Conservation (phyloP, 306 rosid species). For the Glycyrrhiza uralensis region DNA sequence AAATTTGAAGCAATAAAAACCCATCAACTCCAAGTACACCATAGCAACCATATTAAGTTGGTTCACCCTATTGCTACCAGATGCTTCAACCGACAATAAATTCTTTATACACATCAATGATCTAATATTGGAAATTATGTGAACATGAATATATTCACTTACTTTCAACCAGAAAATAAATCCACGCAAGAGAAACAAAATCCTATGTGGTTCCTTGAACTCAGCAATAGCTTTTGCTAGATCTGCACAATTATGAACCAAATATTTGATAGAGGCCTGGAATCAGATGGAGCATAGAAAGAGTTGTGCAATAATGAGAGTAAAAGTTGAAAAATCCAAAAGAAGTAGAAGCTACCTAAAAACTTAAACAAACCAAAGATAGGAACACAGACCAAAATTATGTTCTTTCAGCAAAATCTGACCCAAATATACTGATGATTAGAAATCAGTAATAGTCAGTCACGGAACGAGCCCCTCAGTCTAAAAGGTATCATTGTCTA, state of each 20-base stretch:
- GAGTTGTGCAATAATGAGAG: background rate
- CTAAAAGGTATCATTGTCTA: background rate
- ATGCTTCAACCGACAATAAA: background rate
- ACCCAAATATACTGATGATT: background rate
- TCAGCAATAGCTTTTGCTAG: conserved; percentile 30
- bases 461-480: background rate
- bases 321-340: conserved; percentile 4
- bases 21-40: conserved; percentile 1
- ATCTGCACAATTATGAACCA: conserved; percentile 47
- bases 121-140: background rate
- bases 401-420: background rate
- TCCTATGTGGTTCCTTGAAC: conserved; percentile 35
- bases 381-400: conserved; percentile 1
- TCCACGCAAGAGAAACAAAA: conserved; percentile 70
- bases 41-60: background rate
- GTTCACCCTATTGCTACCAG: too few relatives aligned
- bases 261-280: background rate
- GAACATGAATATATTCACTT: conserved; percentile 26
- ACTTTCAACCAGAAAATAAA: conserved; percentile 76
- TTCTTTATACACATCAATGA: background rate
- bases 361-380: conserved; percentile 5
- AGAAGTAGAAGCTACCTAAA: conserved; percentile 1
- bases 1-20: too few relatives aligned
- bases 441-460: background rate
- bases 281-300: conserved; percentile 8